Evolutionary conservation across 495 filamentous ascomycete species (phyloP).

Genomic region (Lophiotrema nucula): DNA sequence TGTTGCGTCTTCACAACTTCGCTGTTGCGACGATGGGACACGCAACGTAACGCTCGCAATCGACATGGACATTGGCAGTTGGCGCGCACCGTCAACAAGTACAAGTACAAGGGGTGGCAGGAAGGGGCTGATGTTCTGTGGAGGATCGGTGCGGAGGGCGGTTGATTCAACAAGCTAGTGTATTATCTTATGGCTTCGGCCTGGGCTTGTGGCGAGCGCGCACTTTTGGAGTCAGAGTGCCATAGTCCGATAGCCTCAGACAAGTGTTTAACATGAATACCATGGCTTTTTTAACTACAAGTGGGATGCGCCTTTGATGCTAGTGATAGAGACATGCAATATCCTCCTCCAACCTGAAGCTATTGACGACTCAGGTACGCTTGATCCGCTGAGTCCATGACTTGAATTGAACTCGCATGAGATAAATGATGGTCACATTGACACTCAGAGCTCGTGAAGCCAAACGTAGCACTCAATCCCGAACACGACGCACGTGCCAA

Average conservation of each 20-base stretch:
- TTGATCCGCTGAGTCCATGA: no score
- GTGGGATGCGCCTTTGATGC: not conserved
- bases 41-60: no score
- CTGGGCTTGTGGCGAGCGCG: not conserved
- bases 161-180: not conserved
- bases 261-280: not conserved
- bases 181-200: not conserved
- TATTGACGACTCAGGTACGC: not conserved
- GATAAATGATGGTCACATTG: no score
- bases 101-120: not conserved
- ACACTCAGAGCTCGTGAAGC: no score
- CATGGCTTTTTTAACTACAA: not conserved
- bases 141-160: not conserved
- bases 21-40: not conserved
- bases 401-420: no score
- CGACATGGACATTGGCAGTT: no score
- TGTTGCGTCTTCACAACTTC: not conserved
- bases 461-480: no score
- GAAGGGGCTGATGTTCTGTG: not conserved
- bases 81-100: not conserved
- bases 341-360: not conserved
- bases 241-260: no score
- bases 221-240: not conserved
- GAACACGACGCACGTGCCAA: conserved; percentile 4
- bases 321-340: not conserved